Conservation (phyloP, 805 yeast genomes). For the Tetrapisispora pingtungensis region DNA sequence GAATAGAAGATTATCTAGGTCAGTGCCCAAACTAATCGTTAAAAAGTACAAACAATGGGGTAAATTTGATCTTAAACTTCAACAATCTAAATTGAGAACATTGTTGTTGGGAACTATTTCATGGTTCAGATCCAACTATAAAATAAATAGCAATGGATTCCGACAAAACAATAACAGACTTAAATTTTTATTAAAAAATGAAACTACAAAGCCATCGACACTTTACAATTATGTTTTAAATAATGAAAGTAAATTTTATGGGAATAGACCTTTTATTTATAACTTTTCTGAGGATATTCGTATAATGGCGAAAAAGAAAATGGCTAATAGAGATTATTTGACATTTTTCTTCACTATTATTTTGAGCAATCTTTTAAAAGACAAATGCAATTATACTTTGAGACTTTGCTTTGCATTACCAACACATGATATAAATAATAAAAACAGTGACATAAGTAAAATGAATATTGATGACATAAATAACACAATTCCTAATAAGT, state of each 20-base stretch:
- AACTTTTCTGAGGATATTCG: constrained; percentile 7
- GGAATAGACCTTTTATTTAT: constrained; percentile 9
- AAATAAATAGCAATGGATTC: constrained; percentile 21
- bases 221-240: constrained; percentile 4
- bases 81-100: constrained; percentile 8
- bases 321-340: constrained; percentile 17
- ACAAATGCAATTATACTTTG: constrained; percentile 2
- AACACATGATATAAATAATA: constrained; percentile 8
- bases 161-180: constrained; percentile 16
- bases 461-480: constrained; percentile 3
- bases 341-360: constrained; percentile 17
- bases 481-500: constrained; percentile 14
- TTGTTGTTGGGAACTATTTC: constrained; percentile 15
- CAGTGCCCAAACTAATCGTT: constrained; percentile 19
- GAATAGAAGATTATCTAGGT: constrained; percentile 13
- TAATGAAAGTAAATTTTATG: constrained; percentile 13
- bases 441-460: background rate
- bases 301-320: constrained; percentile 16
- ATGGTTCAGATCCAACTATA: constrained; percentile 21
- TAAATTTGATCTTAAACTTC: background rate
- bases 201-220: background rate
- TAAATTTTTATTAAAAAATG: constrained; percentile 5
- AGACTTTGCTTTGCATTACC: constrained; percentile 21
- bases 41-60: constrained; percentile 12
- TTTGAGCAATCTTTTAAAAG: constrained; percentile 10